These are phyloP conservation scores for Gymnopilus dilepis DNA, from an alignment of 768 basidiomycete species.

Conservation along the genomic window DNA sequence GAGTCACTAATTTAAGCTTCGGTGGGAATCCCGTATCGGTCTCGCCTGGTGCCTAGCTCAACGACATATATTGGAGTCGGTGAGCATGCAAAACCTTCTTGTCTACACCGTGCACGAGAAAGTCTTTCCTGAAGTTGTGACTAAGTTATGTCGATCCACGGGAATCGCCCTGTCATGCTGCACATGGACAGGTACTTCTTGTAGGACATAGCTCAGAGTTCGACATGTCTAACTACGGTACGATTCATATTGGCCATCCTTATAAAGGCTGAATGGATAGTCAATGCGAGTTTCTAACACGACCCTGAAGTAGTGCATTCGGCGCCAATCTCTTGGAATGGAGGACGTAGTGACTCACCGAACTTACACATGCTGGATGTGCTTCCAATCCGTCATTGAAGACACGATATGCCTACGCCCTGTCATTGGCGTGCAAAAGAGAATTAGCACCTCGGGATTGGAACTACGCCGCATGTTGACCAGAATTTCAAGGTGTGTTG, in stretches of 20 bases:
- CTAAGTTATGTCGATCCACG: slow-evolving; percentile 3
- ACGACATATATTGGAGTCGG: not conserved
- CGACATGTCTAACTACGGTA: not conserved
- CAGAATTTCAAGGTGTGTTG: not conserved
- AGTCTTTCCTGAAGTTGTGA: not conserved
- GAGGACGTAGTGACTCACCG: not conserved
- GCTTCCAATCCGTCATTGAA: not conserved
- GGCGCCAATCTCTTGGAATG: not conserved
- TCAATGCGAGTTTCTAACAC: not conserved
- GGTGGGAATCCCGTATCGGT: not conserved
- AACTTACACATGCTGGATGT: too few species aligned
- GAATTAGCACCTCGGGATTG: not conserved
- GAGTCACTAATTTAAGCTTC: slow-evolving; percentile 1
- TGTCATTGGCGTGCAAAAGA: not conserved
- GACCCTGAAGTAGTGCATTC: not conserved
- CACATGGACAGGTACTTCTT: slow-evolving; percentile 1
- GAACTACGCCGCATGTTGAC: not conserved
- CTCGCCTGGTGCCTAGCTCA: not conserved
- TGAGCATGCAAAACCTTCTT: not conserved
- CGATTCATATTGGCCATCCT: not conserved
- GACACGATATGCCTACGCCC: not conserved
- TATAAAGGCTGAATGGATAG: not conserved
- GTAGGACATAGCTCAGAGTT: not conserved
- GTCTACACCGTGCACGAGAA: not conserved
- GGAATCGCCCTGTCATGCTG: slow-evolving; percentile 5